A percentile compares a stretch with the other conserved stretches of the same genome.
Conservation (phyloP, 2,329 filamentous ascomycete genomes). For the Tolypocladium nubicola region DNA sequence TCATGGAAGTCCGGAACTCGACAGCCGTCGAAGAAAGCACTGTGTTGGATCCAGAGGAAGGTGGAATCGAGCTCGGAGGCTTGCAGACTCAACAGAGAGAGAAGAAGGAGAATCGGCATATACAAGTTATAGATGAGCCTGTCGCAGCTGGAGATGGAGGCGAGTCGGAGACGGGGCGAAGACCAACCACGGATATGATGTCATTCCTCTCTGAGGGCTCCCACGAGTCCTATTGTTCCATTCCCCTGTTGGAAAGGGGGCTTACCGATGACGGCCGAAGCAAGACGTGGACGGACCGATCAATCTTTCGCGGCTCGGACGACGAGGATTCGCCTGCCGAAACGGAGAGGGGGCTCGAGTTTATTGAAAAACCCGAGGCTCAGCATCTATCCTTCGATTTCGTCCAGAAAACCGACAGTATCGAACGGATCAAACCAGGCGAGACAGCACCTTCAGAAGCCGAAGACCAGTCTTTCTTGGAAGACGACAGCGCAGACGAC, state of each 20-base stretch:
- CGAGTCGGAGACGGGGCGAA: conserved; percentile 12
- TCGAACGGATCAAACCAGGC: conserved; percentile 30
- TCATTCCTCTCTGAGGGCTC: conserved; percentile 52
- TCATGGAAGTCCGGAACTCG: conserved; percentile 5
- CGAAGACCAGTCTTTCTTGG: conserved; percentile 33
- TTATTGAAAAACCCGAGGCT: conserved; percentile 11
- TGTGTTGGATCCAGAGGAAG: neutral
- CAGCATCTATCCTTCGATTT: conserved; percentile 41
- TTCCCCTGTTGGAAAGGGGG: conserved; percentile 64
- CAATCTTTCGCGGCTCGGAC: conserved; percentile 40
- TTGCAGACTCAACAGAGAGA: conserved; percentile 19
- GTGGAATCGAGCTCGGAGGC: neutral
- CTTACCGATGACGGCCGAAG: conserved; percentile 39
- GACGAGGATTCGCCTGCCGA: conserved; percentile 18
- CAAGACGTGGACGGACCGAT: conserved; percentile 42
- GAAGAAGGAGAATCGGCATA: conserved; percentile 33
- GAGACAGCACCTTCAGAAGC: conserved; percentile 17
- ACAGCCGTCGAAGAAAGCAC: neutral
- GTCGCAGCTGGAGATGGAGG: conserved; percentile 9
- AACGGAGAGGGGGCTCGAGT: conserved; percentile 6
- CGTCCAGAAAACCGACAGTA: conserved; percentile 40
- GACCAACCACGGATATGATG: conserved; percentile 22
- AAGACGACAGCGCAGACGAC: conserved; percentile 39
- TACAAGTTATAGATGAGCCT: conserved; percentile 32
- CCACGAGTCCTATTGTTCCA: conserved; percentile 64